phyloP scores from a whole-genome alignment of 169 alveolate species.

The Babesia microti region DNA sequence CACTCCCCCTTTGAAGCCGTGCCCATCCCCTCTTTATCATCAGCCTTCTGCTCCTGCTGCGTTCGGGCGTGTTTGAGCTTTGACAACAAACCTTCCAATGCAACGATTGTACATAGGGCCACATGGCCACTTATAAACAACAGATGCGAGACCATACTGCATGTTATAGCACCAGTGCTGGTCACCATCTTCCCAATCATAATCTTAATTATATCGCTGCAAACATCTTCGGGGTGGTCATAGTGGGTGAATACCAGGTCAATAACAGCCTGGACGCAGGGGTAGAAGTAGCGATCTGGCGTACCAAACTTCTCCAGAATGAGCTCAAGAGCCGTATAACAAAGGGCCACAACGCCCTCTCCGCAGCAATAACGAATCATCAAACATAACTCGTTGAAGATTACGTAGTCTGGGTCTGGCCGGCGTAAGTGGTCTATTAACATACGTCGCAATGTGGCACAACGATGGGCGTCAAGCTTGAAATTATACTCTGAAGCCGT shows the following conservation, averaged over 20 bases:
- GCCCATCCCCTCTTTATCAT: slow-evolving; percentile 29
- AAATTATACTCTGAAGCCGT: too few relatives aligned
- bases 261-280: slow-evolving; percentile 33
- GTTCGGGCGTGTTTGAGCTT: slow-evolving; percentile 32
- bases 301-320: slow-evolving; percentile 33
- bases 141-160: slow-evolving; percentile 24
- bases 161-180: neutral
- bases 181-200: neutral
- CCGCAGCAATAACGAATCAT: too few relatives aligned
- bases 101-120: slow-evolving; percentile 28
- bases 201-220: slow-evolving; percentile 15
- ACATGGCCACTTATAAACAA: slow-evolving; percentile 41
- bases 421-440: too few relatives aligned
- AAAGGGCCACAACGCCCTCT: too few relatives aligned
- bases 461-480: too few relatives aligned
- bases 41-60: slow-evolving; percentile 7
- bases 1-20: slow-evolving; percentile 39
- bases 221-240: slow-evolving; percentile 13
- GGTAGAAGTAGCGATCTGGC: slow-evolving; percentile 21
- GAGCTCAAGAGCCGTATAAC: slow-evolving; percentile 6
- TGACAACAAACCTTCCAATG: slow-evolving; percentile 21
- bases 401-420: too few relatives aligned
- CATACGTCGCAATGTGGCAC: too few relatives aligned
- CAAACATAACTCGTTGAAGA: too few relatives aligned
- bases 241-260: slow-evolving; percentile 34